These are phyloP conservation scores for Neocucurbitaria cava DNA, from an alignment of 2,329 filamentous ascomycete species.

Conservation along the genomic window DNA sequence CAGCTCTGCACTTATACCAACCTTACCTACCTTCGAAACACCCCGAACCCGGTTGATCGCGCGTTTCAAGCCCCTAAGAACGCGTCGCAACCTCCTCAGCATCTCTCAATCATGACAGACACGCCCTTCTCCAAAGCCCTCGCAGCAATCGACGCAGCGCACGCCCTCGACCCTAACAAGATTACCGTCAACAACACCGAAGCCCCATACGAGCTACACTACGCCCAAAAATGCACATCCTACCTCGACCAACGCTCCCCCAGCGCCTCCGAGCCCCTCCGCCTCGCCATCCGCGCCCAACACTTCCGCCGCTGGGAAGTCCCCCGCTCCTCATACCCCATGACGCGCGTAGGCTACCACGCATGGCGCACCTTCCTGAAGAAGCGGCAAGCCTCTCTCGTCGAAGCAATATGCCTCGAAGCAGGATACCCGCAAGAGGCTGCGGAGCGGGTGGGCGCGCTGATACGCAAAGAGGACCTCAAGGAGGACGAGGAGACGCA, in stretches of 20 bases:
- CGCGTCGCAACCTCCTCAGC: background rate
- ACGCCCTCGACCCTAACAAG: slow-evolving; percentile 70
- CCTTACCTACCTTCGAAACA: background rate
- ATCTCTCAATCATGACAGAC: slow-evolving; percentile 13
- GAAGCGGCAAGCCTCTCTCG: slow-evolving; percentile 73
- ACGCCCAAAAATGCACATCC: slow-evolving; percentile 78
- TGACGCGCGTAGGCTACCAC: slow-evolving; percentile 78
- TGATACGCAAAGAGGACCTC: slow-evolving; percentile 81
- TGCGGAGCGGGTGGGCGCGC: slow-evolving; percentile 67
- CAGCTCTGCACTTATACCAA: background rate
- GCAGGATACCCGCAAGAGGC: slow-evolving; percentile 61
- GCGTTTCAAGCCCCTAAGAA: background rate
- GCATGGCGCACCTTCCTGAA: slow-evolving; percentile 78
- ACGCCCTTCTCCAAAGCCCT: slow-evolving; percentile 59
- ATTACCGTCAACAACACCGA: slow-evolving; percentile 51
- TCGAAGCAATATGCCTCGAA: slow-evolving; percentile 60
- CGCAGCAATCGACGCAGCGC: slow-evolving; percentile 74
- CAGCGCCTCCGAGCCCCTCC: slow-evolving; percentile 69
- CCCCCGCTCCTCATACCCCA: slow-evolving; percentile 74
- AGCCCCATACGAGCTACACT: slow-evolving; percentile 80
- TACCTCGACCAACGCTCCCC: slow-evolving; percentile 71
- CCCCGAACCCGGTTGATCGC: background rate
- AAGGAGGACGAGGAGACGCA: slow-evolving; percentile 71
- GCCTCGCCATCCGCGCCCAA: slow-evolving; percentile 81
- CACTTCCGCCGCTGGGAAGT: slow-evolving; percentile 89